Percentiles rank a stretch among this genome's conserved stretches.
Evolutionary conservation across 306 rosid genomes (phyloP).

Genomic region (Cucurbita pepo): DNA sequence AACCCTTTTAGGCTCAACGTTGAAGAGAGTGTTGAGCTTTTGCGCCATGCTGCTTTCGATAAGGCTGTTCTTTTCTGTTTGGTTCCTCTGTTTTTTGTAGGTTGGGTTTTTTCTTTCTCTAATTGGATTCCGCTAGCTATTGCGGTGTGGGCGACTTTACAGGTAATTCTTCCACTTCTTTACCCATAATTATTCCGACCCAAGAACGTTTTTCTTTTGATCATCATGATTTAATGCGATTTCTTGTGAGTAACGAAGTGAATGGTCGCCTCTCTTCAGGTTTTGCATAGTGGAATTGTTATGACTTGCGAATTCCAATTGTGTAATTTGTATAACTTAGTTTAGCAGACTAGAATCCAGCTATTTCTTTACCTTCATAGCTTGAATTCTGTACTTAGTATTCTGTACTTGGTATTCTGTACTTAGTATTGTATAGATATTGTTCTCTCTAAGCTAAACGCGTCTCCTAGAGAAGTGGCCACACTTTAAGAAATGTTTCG

Average conservation of each 20-base stretch:
- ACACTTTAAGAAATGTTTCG: too few relatives aligned
- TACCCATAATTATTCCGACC: background rate
- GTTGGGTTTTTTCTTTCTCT: slow-evolving; percentile 72
- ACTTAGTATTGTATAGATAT: too few relatives aligned
- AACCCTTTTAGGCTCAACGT: slow-evolving; percentile 16
- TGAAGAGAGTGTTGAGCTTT: slow-evolving; percentile 40
- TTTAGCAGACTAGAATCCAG: background rate
- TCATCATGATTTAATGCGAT: background rate
- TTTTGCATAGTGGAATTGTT: background rate
- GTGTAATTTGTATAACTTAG: background rate
- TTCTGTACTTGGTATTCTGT: background rate
- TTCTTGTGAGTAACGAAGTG: background rate
- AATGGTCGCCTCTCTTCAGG: background rate
- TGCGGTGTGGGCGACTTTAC: slow-evolving; percentile 74
- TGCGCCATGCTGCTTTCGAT: slow-evolving; percentile 28
- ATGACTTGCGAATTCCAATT: background rate
- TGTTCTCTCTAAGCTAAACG: too few relatives aligned
- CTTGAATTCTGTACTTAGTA: background rate
- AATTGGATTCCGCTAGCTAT: slow-evolving; percentile 67
- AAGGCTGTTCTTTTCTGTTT: slow-evolving; percentile 43
- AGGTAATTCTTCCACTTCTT: slow-evolving; percentile 27
- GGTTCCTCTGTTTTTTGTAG: slow-evolving; percentile 50
- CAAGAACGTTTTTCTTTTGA: background rate
- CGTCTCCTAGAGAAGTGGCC: too few relatives aligned
- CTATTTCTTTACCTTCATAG: background rate